Evolutionary conservation across 1,284 basidiomycete genomes (phyloP).

Genomic region (Cystobasidiaceae sp.): DNA sequence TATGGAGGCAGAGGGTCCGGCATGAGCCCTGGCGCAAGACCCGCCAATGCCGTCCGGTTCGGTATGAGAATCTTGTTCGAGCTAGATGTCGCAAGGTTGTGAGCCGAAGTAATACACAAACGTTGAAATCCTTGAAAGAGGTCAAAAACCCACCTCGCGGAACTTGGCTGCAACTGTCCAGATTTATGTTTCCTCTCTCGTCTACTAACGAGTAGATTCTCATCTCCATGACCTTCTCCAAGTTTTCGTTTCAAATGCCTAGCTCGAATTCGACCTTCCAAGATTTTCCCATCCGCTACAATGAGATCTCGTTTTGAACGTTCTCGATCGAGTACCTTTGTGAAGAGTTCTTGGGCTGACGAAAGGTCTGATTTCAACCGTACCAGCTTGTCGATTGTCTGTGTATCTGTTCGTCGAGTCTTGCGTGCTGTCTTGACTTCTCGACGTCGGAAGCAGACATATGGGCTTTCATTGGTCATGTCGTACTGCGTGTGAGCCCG

Average conservation of each 20-base stretch:
- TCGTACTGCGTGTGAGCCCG: slow-evolving; percentile 79
- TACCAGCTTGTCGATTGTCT: slow-evolving; percentile 78
- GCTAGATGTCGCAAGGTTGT: not conserved
- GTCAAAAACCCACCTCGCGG: slow-evolving; percentile 10
- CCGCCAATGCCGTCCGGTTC: slow-evolving; percentile 4
- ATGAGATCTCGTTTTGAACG: slow-evolving; percentile 63
- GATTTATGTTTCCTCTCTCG: slow-evolving; percentile 59
- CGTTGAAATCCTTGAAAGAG: too few species aligned
- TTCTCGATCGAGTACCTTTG: slow-evolving; percentile 66
- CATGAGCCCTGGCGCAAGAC: slow-evolving; percentile 17
- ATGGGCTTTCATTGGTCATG: slow-evolving; percentile 90
- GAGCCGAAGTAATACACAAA: not conserved
- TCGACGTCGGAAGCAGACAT: slow-evolving; percentile 93
- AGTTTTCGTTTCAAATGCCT: slow-evolving; percentile 75
- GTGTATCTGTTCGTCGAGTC: slow-evolving; percentile 82
- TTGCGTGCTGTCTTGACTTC: slow-evolving; percentile 93
- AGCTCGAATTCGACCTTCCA: slow-evolving; percentile 70
- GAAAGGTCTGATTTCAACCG: slow-evolving; percentile 72
- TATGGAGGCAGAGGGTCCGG: slow-evolving; percentile 32
- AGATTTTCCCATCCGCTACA: slow-evolving; percentile 61
- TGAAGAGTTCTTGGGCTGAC: slow-evolving; percentile 66
- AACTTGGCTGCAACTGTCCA: slow-evolving; percentile 40
- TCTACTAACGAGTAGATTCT: slow-evolving; percentile 66
- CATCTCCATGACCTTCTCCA: slow-evolving; percentile 65
- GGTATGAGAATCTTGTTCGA: slow-evolving; percentile 30